Conservation (phyloP, 768 basidiomycete species). For the Leccinum longicurvipes region DNA sequence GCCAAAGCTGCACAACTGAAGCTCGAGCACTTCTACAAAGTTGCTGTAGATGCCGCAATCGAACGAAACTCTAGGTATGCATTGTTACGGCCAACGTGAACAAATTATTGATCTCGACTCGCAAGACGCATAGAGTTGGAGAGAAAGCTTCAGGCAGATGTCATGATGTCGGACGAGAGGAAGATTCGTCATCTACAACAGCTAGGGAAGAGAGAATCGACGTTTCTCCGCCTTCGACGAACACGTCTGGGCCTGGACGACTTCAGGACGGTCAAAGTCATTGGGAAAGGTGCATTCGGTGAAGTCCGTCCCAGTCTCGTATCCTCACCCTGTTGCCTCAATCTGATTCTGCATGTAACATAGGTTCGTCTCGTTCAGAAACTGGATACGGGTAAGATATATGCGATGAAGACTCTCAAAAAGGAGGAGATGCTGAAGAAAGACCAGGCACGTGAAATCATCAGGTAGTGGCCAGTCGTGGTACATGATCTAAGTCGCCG, state of each 20-base stretch:
- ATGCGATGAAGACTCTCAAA: constrained; percentile 97
- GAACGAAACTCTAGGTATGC: constrained; percentile 85
- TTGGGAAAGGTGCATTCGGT: constrained; percentile 98
- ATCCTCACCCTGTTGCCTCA: background rate
- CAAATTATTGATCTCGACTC: constrained; percentile 5
- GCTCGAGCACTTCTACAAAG: constrained; percentile 95
- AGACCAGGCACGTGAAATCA: constrained; percentile 68
- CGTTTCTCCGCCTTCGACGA: constrained; percentile 81
- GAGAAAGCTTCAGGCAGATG: constrained; percentile 68
- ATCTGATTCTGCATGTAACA: background rate
- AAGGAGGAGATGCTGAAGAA: constrained; percentile 99
- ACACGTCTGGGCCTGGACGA: constrained; percentile 90
- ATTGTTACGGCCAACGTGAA: background rate
- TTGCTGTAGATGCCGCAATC: constrained; percentile 93
- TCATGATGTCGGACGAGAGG: constrained; percentile 73
- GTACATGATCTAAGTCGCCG: constrained; percentile 3
- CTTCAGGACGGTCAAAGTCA: constrained; percentile 97
- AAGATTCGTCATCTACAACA: constrained; percentile 81
- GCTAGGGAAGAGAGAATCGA: constrained; percentile 84
- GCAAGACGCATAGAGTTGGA: constrained; percentile 84
- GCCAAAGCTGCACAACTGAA: constrained; percentile 93
- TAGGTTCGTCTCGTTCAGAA: constrained; percentile 94
- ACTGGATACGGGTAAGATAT: constrained; percentile 94
- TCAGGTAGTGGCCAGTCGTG: background rate
- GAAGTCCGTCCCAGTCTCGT: constrained; percentile 54